Base-by-base conservation (phyloP, 2,329 filamentous ascomycete genomes). In the Colletotrichum phormii region DNA sequence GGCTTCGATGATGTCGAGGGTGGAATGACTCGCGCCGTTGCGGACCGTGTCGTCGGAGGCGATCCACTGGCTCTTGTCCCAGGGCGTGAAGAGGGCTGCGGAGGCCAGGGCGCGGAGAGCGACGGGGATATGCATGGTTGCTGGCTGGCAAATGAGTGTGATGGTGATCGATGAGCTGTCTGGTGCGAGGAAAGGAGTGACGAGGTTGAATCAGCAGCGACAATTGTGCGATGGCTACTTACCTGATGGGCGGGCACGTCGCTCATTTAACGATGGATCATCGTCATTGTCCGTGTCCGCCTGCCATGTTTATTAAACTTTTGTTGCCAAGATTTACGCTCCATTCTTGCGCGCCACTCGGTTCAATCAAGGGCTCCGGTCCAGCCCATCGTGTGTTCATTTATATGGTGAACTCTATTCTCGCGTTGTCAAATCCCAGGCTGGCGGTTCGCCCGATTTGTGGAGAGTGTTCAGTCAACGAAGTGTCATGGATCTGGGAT, bases 21-120 rank as follows among this genome's bases (percentile, higher is more conserved):
- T 80, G 33, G 89, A 91, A 67, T 83, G 81, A 73, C 92, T 94
- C 73, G 87, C 87, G 62, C 94, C 94, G 72, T 93, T 93, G 60
- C 94, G 90, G 26, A 96, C 93, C n/a, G 90, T 87, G 81, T 96
- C 94, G 81, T 95, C 93, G 67, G 90, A 91, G 7, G 89, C 85
- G 7, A 88, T 91, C 93, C 93, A 96, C 75, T 90, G 86, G 60
- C 83, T 80, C 1, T 85, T 78, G 24, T 85, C 81, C 92, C 92
- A 94, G 26, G 85, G 84, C 72, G 89, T 92, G 78, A 75, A 75
- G 15, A 75, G 69, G 3, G 60, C 54, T 22, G 60, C 55, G 3
- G 70, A 64, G 13, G 70, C 42, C 35, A 70, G 9, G 7, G 66
- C 42, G 33, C 66, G 70, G 24, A 70, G 26, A 9, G 49, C 13